Evolutionary conservation across 371 early-diverging fungal species (phyloP).

Genomic region (Quaeritorhiza haematococci): DNA sequence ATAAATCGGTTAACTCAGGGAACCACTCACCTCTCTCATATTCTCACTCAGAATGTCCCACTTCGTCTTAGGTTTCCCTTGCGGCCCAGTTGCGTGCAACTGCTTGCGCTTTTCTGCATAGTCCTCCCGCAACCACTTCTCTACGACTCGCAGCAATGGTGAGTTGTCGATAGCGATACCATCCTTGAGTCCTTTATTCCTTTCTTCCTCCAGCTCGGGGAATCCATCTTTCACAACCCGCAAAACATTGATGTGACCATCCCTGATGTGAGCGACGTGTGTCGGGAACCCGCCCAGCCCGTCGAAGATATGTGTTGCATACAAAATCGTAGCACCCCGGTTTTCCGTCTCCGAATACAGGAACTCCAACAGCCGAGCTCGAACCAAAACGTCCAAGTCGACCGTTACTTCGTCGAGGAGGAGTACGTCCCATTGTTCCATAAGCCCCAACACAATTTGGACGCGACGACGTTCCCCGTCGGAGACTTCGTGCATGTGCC

Average conservation of each 20-base stretch:
- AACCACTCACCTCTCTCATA: slow-evolving; percentile 43
- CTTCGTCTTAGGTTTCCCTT: slow-evolving; percentile 1
- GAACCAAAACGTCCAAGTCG: slow-evolving; percentile 74
- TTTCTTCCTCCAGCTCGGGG: slow-evolving; percentile 43
- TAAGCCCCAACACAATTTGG: slow-evolving; percentile 69
- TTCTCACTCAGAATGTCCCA: slow-evolving; percentile 75
- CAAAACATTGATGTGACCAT: slow-evolving; percentile 47
- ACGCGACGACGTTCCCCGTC: slow-evolving; percentile 63
- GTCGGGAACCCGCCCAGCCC: slow-evolving; percentile 65
- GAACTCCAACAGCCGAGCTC: slow-evolving; percentile 61
- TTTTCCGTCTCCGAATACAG: slow-evolving; percentile 58
- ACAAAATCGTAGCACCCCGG: slow-evolving; percentile 64
- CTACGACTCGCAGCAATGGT: slow-evolving; percentile 59
- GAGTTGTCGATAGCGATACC: slow-evolving; percentile 39
- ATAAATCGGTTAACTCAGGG: no score
- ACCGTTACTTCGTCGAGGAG: slow-evolving; percentile 80
- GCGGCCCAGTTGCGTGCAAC: slow-evolving; percentile 12
- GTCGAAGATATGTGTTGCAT: slow-evolving; percentile 65
- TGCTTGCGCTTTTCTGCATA: slow-evolving; percentile 28
- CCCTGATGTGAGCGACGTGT: slow-evolving; percentile 66
- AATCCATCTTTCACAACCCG: slow-evolving; percentile 36
- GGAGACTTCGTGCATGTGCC: slow-evolving; percentile 67
- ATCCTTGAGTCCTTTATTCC: slow-evolving; percentile 5
- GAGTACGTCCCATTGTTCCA: slow-evolving; percentile 67
- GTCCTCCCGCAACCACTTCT: slow-evolving; percentile 55